Evolutionary conservation across 2,329 filamentous ascomycete genomes (phyloP), one percentile per base, ranked within the genome.

Genomic region (Rugonectria rugulosa): DNA sequence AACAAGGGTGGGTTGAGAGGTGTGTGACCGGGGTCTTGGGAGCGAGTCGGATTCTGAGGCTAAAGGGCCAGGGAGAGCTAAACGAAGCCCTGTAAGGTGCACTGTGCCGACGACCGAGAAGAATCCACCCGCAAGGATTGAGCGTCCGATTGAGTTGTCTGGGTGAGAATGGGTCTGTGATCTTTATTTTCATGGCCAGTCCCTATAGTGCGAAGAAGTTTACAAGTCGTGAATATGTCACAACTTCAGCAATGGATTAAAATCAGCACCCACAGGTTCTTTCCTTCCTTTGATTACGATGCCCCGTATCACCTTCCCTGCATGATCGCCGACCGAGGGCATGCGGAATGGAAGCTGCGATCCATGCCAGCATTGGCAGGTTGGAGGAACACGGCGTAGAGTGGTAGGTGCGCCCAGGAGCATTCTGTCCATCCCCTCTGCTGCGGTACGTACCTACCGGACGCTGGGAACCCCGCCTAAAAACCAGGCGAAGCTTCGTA

Each of bases 371-470:
- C 37, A 54, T 31, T 37, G 38, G 37, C 51, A 31, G 37, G 51
- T 53, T 31, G 32, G 31, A 34, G 34, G 51, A 36, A 36, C n/a
- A 43, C 32, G 32, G 43, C 48, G 24, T 53, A 50, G 52, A 49
- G 52, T 55, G 52, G 52, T 55, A 49, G 52, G 52, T 55, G 52
- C 52, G 45, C 36, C 42, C 19, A 23, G 27, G 37, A n/a, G n/a
- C n/a, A n/a, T n/a, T n/a, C n/a, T n/a, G 20, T 31, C 24, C 38
- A 36, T 43, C n/a, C 21, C 15, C 21, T 41, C n/a, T n/a, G n/a
- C n/a, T n/a, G n/a, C n/a, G 21, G 11, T 27, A 27, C 6, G 24
- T 27, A 27, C 20, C 37, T 24, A 38, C 31, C 36, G 20, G n/a
- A 29, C 31, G n/a, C 38, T 45, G 52, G 45, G 45, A 37, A n/a